Evolutionary conservation across 2,329 filamentous ascomycete species (phyloP), one percentile per base, ranked within the genome.

Genomic region (Hypocreales sp.): DNA sequence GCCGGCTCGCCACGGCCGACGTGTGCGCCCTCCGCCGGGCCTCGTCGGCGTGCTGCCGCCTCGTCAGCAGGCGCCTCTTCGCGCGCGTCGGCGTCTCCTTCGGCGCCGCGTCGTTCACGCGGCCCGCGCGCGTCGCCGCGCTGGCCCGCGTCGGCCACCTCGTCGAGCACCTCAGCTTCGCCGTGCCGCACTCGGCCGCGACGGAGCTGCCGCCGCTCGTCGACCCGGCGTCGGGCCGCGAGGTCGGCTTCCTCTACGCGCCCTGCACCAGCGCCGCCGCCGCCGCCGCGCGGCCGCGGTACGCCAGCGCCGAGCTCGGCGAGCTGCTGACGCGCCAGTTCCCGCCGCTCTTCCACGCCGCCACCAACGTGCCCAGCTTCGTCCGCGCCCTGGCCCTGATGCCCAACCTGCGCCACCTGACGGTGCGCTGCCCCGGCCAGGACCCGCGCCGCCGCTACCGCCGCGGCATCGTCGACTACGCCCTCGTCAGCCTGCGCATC

Each of bases 191-290:
- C 53, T 72, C 71, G 5, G 57, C 69, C n/a, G 69, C 79, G 28
- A 90, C 80, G 22, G 86, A 86, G 46, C 62, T 92, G 7, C 79
- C 83, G 11, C 83, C 83, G n/a, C 65, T 93, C 24, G 64, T 92
- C 21, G 77, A 92, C 46, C 79, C 80, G 4, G 50, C 64, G 35
- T 83, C 74, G 8, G 82, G 83, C 23, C 70, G 72, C 35, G 81
- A 92, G 58, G 71, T 82, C 44, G 70, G 61, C 40, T 92, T 92
- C 51, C 58, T 84, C 26, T 92, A 92, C 56, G 78, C 72, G 31
- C 83, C 84, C 11, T 77, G 83, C 43, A 71, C 69, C 3, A 72
- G 72, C 22, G 67, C 70, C 46, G 65, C 65, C 17, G 70, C 62
- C 29, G 68, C 62, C 24, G 55, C 73, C 39, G 62, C 67, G 36